Evolutionary conservation across 768 basidiomycete genomes (phyloP), one percentile per base, ranked within the genome.

Genomic region (Termitomyces sp.): DNA sequence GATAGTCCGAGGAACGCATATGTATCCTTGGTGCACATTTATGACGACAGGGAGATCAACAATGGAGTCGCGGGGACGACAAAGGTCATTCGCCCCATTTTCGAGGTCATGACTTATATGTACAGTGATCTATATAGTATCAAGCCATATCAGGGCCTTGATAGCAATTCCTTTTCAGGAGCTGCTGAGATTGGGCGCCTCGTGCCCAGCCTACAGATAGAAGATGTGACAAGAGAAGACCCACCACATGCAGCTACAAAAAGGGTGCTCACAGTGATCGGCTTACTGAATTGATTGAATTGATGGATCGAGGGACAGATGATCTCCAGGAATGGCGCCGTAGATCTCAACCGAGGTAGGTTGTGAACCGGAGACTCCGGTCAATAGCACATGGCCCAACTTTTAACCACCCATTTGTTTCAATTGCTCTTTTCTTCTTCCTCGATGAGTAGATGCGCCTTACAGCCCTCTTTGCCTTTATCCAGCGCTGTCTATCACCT

Each of bases 1-100:
- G 64, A 67, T 61, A 85, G 67, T 56, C 77, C 81, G 48, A 85
- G 71, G 55, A 78, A 70, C 54, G 75, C 71, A 60, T 77, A 73
- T 53, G 69, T 69, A 42, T 66, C 64, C 55, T 72, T 64, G 66
- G 79, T 66, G 51, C 78, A 67, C 63, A 74, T 68, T 54, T 41
- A 37, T 23, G 44, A 12, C 23, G n/a, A 42, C 41, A 33, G 50
- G 17, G 37, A 28, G 31, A 51, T 10, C 23, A 38, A 1, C 8
- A 45, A 19, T 28, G 28, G 19, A 37, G 19, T 19, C 44, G n/a
- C 35, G 21, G n/a, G 23, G 15, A 42, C 30, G 10, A 21, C n/a
- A 15, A 30, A 21, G 30, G 30, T 11, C 23, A n/a, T 45, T n/a
- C 30, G 19, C 8, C 21, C 21, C 15, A 51, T 37, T 40, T 33